Conservation (phyloP, 23 red algal genomes). For the Rhodosorus marinus region DNA sequence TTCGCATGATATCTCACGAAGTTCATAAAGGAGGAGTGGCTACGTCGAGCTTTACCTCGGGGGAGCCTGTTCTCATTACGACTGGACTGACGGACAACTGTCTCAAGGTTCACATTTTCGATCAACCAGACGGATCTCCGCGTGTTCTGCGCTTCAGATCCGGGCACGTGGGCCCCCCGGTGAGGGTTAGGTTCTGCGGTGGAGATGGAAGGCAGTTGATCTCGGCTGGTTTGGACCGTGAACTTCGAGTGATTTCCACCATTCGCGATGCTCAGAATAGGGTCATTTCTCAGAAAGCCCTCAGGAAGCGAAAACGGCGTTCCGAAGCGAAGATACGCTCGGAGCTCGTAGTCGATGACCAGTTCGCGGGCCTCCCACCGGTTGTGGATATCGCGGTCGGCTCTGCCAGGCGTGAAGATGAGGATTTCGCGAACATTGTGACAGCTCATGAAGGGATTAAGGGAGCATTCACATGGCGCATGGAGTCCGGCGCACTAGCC, state of each 20-base stretch:
- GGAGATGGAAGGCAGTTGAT: constrained; percentile 71
- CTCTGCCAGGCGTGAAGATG: constrained; percentile 24
- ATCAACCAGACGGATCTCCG: constrained; percentile 5
- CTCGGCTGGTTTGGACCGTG: constrained; percentile 51
- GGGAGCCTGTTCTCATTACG: constrained; percentile 58
- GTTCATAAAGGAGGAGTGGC: constrained; percentile 49
- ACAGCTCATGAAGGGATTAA: constrained; percentile 33
- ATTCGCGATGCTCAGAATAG: constrained; percentile 47
- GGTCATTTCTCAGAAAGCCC: constrained; percentile 32
- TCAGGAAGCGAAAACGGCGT: not conserved
- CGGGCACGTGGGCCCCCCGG: constrained; percentile 58
- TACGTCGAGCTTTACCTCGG: constrained; percentile 25
- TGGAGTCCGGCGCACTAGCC: constrained; percentile 36
- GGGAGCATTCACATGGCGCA: constrained; percentile 63
- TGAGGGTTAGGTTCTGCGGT: constrained; percentile 48
- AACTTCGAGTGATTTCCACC: constrained; percentile 43
- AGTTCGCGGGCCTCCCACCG: constrained; percentile 4
- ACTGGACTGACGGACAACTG: constrained; percentile 58
- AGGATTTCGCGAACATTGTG: constrained; percentile 72
- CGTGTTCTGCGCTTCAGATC: constrained; percentile 55
- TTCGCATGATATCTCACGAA: constrained; percentile 10
- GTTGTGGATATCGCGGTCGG: constrained; percentile 12
- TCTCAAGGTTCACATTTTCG: constrained; percentile 79
- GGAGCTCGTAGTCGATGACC: constrained; percentile 14
- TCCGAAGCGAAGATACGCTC: constrained; percentile 7